phyloP scores from a whole-genome alignment of 139 green algal genomes.

The Coccomyxa sp. region DNA sequence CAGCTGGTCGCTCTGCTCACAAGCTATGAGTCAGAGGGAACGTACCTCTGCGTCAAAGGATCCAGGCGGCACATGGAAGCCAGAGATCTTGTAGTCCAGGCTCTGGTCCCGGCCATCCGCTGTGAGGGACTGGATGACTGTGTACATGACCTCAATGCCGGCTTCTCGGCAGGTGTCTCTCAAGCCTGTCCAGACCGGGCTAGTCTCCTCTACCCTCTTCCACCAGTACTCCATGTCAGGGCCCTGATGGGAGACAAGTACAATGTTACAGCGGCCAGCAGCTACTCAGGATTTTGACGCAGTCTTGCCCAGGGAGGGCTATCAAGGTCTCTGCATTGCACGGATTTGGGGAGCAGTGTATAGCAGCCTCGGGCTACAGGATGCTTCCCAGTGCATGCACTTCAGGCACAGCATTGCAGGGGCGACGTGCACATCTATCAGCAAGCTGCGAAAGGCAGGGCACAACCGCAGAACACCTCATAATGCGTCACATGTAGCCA shows the following conservation, averaged over 20 bases:
- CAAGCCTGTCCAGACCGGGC: constrained; percentile 10
- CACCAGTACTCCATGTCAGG: constrained; percentile 21
- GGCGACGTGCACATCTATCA: background rate
- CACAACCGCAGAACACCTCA: background rate
- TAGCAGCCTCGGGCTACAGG: background rate
- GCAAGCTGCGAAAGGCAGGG: too few species aligned
- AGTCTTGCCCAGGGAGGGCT: background rate
- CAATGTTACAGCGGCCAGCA: background rate
- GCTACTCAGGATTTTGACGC: background rate
- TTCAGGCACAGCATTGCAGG: background rate
- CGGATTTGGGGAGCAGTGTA: background rate
- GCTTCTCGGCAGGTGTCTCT: constrained; percentile 7
- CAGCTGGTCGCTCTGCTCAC: too few species aligned
- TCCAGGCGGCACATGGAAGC: constrained; percentile 70
- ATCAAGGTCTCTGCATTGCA: background rate
- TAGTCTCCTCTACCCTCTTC: constrained; percentile 15
- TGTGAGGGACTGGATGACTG: constrained; percentile 57
- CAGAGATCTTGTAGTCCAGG: constrained; percentile 70
- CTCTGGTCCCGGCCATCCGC: constrained; percentile 53
- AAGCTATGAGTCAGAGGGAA: background rate
- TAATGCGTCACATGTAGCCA: background rate
- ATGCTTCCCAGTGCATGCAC: background rate
- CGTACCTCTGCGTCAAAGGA: constrained; percentile 47
- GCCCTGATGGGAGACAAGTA: background rate
- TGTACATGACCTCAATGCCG: constrained; percentile 60